Evolutionary conservation across 257 asterid genomes (phyloP).

Genomic region (Perilla frutescens): DNA sequence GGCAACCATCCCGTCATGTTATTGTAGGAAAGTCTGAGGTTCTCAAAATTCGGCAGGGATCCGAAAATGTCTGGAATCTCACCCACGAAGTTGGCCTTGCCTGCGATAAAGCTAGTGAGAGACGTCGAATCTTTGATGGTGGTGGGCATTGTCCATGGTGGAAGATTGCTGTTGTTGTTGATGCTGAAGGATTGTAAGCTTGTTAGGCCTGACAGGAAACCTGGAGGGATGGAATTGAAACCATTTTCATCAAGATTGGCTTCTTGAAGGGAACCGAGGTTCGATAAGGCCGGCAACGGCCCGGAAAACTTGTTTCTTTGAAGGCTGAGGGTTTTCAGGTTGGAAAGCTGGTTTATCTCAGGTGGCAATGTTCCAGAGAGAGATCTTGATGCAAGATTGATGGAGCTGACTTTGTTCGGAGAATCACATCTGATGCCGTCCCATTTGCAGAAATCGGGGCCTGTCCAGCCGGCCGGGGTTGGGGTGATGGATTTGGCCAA

Average conservation of each 20-base stretch:
- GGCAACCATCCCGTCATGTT: conserved; percentile 71
- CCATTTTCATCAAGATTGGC: conserved; percentile 60
- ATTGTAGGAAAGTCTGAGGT: conserved; percentile 66
- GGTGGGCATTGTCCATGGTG: conserved; percentile 62
- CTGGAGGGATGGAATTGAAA: conserved; percentile 57
- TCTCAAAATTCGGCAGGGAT: conserved; percentile 59
- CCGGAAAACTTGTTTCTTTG: conserved; percentile 65
- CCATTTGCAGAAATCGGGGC: conserved; percentile 74
- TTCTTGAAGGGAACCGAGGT: conserved; percentile 48
- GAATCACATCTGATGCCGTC: conserved; percentile 62
- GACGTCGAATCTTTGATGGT: conserved; percentile 55
- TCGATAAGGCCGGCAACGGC: conserved; percentile 59
- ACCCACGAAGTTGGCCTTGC: conserved; percentile 59
- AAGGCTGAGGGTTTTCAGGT: conserved; percentile 60
- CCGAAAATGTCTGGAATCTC: conserved; percentile 70
- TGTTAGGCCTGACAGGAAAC: conserved; percentile 64
- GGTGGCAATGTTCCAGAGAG: conserved; percentile 62
- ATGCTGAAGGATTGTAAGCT: conserved; percentile 59
- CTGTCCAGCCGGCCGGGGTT: conserved; percentile 63
- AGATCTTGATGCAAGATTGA: conserved; percentile 51
- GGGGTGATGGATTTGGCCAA: conserved; percentile 59
- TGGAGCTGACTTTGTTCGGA: conserved; percentile 50
- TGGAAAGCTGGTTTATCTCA: conserved; percentile 60
- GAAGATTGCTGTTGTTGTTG: conserved; percentile 54
- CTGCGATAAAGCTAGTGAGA: conserved; percentile 52